Conservation (phyloP, 805 yeast species). For the Candida pseudofarinosa region DNA sequence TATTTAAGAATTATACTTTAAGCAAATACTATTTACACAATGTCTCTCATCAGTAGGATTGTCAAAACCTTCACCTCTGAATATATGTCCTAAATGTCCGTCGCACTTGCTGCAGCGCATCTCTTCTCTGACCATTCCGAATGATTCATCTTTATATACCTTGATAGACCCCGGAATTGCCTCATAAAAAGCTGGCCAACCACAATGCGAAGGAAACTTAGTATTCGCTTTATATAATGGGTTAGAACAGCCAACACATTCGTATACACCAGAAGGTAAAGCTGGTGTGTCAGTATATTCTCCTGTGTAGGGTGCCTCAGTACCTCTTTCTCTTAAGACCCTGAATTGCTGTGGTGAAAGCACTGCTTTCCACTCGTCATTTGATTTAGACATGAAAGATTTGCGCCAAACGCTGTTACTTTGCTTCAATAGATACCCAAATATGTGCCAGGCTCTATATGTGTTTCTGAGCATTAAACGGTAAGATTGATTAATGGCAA, state of each 20-base stretch:
- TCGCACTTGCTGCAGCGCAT: constrained; percentile 87
- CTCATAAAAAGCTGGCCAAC: constrained; percentile 97
- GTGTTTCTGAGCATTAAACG: not conserved
- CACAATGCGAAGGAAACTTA: constrained; percentile 89
- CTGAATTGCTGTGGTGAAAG: constrained; percentile 73
- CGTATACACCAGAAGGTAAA: constrained; percentile 57
- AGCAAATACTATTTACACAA: constrained; percentile 84
- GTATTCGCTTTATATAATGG: constrained; percentile 78
- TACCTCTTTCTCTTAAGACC: constrained; percentile 70
- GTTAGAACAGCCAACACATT: constrained; percentile 79
- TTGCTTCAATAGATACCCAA: not conserved
- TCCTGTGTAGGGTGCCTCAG: constrained; percentile 67
- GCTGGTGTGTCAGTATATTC: constrained; percentile 53
- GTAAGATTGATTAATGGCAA: not conserved
- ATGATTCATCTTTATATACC: constrained; percentile 53
- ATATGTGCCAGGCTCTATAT: not conserved
- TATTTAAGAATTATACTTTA: constrained; percentile 48
- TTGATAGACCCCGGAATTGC: constrained; percentile 79
- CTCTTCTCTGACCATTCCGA: constrained; percentile 84
- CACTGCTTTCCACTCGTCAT: constrained; percentile 75
- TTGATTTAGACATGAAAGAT: constrained; percentile 29
- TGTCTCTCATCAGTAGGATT: constrained; percentile 91
- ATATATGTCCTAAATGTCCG: constrained; percentile 94
- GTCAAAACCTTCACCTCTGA: constrained; percentile 86
- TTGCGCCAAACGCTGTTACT: not conserved